Evolutionary conservation across 306 rosid genomes (phyloP).

Genomic region (Myrica gale): DNA sequence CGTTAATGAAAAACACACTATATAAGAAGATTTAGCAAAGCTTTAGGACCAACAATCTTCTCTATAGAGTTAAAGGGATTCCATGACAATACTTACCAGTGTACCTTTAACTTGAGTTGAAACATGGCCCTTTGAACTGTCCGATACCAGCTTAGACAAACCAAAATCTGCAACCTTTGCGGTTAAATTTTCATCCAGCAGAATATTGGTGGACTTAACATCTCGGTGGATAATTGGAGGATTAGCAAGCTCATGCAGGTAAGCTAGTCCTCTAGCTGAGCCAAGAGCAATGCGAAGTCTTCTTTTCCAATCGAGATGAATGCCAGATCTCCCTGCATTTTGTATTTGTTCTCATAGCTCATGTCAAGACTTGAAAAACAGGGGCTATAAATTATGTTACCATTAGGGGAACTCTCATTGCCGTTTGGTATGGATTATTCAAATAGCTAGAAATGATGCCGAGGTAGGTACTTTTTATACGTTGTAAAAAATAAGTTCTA

Average conservation of each 20-base stretch:
- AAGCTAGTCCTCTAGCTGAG: constrained; percentile 93
- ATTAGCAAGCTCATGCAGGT: constrained; percentile 90
- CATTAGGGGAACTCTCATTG: background rate
- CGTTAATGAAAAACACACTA: background rate
- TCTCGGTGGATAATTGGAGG: constrained; percentile 98
- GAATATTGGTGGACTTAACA: constrained; percentile 76
- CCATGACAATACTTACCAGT: constrained; percentile 49
- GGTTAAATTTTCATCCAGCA: constrained; percentile 72
- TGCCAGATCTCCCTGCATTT: constrained; percentile 65
- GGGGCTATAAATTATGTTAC: background rate
- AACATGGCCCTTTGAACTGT: constrained; percentile 76
- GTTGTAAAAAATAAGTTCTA: too few relatives aligned
- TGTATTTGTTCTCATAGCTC: constrained; percentile 2
- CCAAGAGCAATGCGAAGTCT: constrained; percentile 91
- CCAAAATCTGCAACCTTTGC: constrained; percentile 99
- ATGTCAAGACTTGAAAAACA: constrained; percentile 6
- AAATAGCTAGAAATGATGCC: too few relatives aligned
- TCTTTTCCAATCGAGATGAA: constrained; percentile 91
- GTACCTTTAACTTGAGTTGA: constrained; percentile 98
- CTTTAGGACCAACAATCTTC: too few relatives aligned
- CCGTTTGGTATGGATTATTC: background rate
- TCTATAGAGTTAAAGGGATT: background rate
- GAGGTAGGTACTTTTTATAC: too few relatives aligned
- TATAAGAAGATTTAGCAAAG: too few relatives aligned
- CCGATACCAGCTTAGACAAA: constrained; percentile 75